phyloP scores from a whole-genome alignment of 2,329 filamentous ascomycete genomes.

The Diaporthe australafricana region DNA sequence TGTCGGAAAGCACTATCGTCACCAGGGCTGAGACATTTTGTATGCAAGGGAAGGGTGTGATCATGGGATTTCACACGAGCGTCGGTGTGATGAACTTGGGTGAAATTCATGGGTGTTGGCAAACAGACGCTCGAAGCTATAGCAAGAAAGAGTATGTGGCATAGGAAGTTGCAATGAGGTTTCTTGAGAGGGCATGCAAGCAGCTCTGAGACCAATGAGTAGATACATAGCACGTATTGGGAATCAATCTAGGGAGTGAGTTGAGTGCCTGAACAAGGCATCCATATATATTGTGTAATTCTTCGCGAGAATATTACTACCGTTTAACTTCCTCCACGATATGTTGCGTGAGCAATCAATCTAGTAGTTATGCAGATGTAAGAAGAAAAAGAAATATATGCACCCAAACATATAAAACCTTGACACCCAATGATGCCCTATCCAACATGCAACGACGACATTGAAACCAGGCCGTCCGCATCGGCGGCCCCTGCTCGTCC shows the following conservation, averaged over 20 bases:
- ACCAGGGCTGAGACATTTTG: neutral
- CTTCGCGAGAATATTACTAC: neutral
- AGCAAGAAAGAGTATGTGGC: neutral
- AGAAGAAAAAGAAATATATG: neutral
- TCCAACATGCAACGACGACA: neutral
- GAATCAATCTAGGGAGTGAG: too few relatives aligned
- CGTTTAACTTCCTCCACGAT: neutral
- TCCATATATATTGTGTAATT: neutral
- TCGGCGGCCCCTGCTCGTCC: neutral
- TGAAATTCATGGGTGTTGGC: too few relatives aligned
- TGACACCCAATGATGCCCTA: conserved; percentile 15
- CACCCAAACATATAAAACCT: neutral
- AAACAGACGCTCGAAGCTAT: neutral
- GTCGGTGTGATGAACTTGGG: neutral
- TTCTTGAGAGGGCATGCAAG: neutral
- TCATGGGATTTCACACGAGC: neutral
- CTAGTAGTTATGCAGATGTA: conserved; percentile 28
- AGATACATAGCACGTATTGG: too few relatives aligned
- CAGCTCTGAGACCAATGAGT: neutral
- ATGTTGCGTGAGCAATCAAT: conserved; percentile 35
- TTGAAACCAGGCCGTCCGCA: neutral
- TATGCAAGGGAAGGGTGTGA: neutral
- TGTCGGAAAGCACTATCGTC: neutral
- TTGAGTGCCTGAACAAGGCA: neutral
- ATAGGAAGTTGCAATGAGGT: neutral